Conservation (phyloP, 495 filamentous ascomycete species). For the Penicillium fimorum region DNA sequence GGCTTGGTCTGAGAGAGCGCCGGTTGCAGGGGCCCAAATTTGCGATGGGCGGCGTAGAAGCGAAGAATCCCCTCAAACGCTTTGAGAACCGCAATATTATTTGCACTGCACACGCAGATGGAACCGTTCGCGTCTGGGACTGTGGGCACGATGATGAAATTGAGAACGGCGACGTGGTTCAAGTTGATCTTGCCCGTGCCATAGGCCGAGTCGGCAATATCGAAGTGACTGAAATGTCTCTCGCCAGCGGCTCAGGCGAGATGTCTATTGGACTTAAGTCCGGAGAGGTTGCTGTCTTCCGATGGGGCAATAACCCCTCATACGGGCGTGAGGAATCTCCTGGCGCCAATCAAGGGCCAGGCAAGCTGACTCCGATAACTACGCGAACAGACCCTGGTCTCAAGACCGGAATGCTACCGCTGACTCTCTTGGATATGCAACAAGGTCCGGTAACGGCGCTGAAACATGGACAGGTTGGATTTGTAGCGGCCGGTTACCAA, state of each 20-base stretch:
- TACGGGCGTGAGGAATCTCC: slow-evolving; percentile 56
- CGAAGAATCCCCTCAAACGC: slow-evolving; percentile 62
- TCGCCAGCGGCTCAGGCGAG: slow-evolving; percentile 77
- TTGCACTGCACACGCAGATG: slow-evolving; percentile 81
- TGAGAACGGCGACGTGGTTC: slow-evolving; percentile 77
- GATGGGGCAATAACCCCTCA: slow-evolving; percentile 77
- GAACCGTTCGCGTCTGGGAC: slow-evolving; percentile 86
- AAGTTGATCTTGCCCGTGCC: slow-evolving; percentile 84
- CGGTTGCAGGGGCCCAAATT: slow-evolving; percentile 71
- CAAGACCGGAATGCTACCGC: slow-evolving; percentile 77
- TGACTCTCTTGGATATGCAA: slow-evolving; percentile 76
- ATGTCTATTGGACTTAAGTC: slow-evolving; percentile 75
- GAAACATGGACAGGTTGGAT: slow-evolving; percentile 85
- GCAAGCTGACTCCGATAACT: slow-evolving; percentile 67
- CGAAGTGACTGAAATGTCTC: slow-evolving; percentile 68
- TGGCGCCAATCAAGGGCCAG: slow-evolving; percentile 51
- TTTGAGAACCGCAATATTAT: slow-evolving; percentile 79
- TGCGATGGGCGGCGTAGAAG: slow-evolving; percentile 71
- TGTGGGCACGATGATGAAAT: slow-evolving; percentile 86
- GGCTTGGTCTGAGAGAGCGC: slow-evolving; percentile 85
- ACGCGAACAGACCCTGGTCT: slow-evolving; percentile 74
- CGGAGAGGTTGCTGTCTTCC: slow-evolving; percentile 83
- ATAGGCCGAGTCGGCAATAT: slow-evolving; percentile 76
- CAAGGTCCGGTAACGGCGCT: slow-evolving; percentile 75
- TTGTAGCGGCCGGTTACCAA: slow-evolving; percentile 83